These are phyloP conservation scores for Toxicodendron radicans DNA, from an alignment of 345 rosid genomes.

Conservation along the genomic window DNA sequence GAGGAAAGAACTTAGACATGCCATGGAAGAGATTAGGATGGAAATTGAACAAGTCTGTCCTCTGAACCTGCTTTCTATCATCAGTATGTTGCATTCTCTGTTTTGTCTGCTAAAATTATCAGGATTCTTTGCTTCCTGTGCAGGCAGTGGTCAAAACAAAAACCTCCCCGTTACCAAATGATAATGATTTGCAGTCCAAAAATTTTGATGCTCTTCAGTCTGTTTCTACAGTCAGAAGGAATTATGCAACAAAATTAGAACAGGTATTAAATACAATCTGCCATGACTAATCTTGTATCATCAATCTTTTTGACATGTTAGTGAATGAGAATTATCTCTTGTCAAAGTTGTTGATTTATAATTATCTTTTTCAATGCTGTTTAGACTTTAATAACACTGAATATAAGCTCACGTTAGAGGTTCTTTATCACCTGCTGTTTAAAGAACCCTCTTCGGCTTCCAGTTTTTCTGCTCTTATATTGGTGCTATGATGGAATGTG, in stretches of 20 bases:
- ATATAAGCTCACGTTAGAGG: not conserved
- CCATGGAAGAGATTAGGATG: conserved; percentile 65
- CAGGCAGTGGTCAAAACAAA: conserved; percentile 54
- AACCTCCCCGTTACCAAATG: conserved; percentile 32
- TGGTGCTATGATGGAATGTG: not conserved
- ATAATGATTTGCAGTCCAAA: conserved; percentile 36
- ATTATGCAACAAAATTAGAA: conserved; percentile 54
- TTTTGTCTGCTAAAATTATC: conserved; percentile 19
- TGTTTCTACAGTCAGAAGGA: conserved; percentile 50
- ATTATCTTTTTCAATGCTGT: not conserved
- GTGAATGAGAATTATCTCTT: not conserved
- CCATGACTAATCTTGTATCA: conserved; percentile 4
- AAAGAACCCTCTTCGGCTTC: not conserved
- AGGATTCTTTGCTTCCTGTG: conserved; percentile 25
- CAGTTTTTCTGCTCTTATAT: not conserved
- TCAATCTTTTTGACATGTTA: conserved; percentile 5
- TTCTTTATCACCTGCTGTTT: conserved; percentile 4
- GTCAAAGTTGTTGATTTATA: not conserved
- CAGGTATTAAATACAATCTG: conserved; percentile 40
- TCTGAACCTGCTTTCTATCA: conserved; percentile 8
- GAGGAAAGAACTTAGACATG: conserved; percentile 70
- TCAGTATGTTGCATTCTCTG: conserved; percentile 1
- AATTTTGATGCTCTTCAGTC: conserved; percentile 39
- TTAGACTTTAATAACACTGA: not conserved
- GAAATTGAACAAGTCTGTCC: conserved; percentile 57